Base-by-base conservation (phyloP, 2,329 filamentous ascomycete genomes). In the Pezicula neosporulosa region DNA sequence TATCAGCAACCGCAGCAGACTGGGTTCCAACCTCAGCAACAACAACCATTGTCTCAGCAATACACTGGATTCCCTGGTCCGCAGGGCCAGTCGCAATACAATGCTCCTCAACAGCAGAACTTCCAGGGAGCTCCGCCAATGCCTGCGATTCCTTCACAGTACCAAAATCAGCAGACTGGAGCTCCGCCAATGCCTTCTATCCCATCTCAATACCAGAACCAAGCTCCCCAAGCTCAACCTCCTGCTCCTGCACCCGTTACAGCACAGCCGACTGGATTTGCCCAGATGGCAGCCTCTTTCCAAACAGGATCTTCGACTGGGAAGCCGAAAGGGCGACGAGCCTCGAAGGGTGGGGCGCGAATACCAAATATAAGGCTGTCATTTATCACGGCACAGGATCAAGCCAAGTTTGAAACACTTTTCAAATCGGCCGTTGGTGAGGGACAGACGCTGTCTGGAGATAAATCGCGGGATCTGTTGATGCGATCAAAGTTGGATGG, bases 401-500 rank as follows among this genome's bases (percentile, higher is more conserved):
- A 99, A 71, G 82, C 90, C 64, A 97, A 96, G 73, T 99, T 99
- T 63, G 94, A 99, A 75, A 94, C 94, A 51, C 75, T 99, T 39
- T 99, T 99, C 77, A 97, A 94, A 73, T 96, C 92, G 50, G 93
- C 94, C 13, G 90, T 93, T 35, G 90, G 91, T 33, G 86, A 91
- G 59, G 82, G 80, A 53, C 86, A 92, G 63, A 88, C 92, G 49
- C 83, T 99, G 77, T 90, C 91, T 44, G 94, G 88, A 48, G 93
- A 97, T 57, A 95, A 96, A 72, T 93, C 93, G 24, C 86, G 88
- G 63, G 93, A 97, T 68, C 75, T 99, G 41, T 76, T 99, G 52
- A 67, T 97, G 67, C 85, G 93, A 52, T 97, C 94, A 13, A 90
- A 91, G 66, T 79, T 99, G 41, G 82, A 93, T 52, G 92, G 94